These are phyloP conservation scores for Rhizopogon sp. DNA, from an alignment of 768 basidiomycete species.

Conservation along the genomic window DNA sequence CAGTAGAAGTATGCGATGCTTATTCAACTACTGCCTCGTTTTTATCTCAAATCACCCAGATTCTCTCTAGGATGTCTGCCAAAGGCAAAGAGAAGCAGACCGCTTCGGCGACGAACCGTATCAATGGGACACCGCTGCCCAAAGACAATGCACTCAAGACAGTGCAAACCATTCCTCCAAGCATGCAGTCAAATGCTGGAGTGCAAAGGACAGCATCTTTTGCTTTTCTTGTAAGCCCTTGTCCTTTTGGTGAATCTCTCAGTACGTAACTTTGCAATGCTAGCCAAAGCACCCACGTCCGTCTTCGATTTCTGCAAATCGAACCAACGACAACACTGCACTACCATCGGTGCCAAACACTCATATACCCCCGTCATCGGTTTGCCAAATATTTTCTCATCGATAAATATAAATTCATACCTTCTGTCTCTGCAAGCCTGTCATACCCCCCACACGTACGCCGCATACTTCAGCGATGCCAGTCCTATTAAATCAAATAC, in stretches of 20 bases:
- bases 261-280: not conserved
- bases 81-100: conserved; percentile 1
- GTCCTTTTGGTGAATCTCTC: not conserved
- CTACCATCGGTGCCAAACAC: conserved; percentile 4
- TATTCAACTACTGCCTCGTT: not conserved
- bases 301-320: conserved; percentile 10
- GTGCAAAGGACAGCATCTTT: not conserved
- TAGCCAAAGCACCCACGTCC: not conserved
- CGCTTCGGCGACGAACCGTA: not conserved
- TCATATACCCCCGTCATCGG: conserved; percentile 8
- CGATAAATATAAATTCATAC: not conserved
- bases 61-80: not conserved
- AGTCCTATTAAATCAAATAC: not conserved
- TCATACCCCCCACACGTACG: not conserved
- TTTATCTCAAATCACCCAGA: not conserved
- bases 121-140: not conserved
- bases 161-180: not conserved
- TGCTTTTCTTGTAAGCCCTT: not conserved
- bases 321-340: not conserved
- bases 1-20: not conserved
- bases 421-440: not conserved
- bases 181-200: not conserved
- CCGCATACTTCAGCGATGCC: not conserved
- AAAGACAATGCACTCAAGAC: not conserved
- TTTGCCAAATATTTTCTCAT: conserved; percentile 7